Evolutionary conservation across 352 stramenopile species (phyloP).

Genomic region (Globisporangium cederbergense): DNA sequence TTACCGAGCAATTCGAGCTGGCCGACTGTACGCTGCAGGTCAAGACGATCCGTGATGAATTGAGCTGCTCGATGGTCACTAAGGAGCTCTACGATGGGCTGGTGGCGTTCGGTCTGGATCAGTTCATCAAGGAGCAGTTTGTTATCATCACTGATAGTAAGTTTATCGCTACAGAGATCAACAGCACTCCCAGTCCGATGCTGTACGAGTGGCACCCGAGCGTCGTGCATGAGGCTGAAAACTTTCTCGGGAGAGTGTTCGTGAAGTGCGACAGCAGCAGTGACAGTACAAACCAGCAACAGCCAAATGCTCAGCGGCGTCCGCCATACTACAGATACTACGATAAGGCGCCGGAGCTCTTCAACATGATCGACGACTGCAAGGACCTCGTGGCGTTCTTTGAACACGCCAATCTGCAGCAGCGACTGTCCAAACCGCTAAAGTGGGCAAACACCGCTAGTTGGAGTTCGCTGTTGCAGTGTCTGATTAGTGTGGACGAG

Average conservation of each 20-base stretch:
- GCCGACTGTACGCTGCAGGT: background rate
- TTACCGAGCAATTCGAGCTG: background rate
- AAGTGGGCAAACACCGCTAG: background rate
- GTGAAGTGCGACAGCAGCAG: background rate
- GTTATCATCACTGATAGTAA: background rate
- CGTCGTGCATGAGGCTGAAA: background rate
- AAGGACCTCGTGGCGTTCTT: constrained; percentile 2
- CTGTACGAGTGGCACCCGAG: constrained; percentile 4
- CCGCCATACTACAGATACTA: constrained; percentile 2
- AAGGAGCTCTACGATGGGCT: constrained; percentile 2
- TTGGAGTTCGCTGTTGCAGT: background rate
- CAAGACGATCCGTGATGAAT: background rate
- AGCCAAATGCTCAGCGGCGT: background rate
- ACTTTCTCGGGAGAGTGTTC: background rate
- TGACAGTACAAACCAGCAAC: background rate
- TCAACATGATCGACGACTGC: constrained; percentile 7
- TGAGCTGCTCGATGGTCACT: background rate
- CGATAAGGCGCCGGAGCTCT: background rate
- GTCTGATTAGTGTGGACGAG: background rate
- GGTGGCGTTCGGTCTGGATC: background rate
- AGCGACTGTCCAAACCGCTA: background rate
- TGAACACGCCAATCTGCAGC: background rate
- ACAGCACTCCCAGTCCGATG: no score
- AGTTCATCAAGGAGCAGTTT: constrained; percentile 4
- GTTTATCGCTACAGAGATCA: background rate